Base-by-base conservation (phyloP, 768 basidiomycete species). In the Tulasnella sp. region DNA sequence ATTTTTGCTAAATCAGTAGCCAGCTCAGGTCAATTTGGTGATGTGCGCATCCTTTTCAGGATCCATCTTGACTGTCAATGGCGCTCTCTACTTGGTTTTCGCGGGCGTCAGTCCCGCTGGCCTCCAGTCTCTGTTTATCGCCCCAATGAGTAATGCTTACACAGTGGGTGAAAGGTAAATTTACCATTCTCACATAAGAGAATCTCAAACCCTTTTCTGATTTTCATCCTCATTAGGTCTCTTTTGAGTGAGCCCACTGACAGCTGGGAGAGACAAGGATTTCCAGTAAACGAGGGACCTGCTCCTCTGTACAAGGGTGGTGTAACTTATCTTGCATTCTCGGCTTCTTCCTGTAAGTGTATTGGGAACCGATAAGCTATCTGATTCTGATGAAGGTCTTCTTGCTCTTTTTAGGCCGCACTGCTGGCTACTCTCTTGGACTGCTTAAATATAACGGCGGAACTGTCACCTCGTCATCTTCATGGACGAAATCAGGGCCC, bases 141-240 rank as follows among this genome's bases (percentile, higher is more conserved):
- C 42, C n/a, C 42, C 42, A 12, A 44, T 44, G 42, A 44, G 27
- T 15, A 44, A 44, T 44, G 42, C 42, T 44, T 44, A 44, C 24
- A 44, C 42, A 5, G 27, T 44, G 16, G 42, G 42, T 9, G 42
- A 27, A 5, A 44, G 42, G 42, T 44, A 44, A 7, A 31, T 1
- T n/a, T n/a, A n/a, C n/a, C 42, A n/a, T n/a, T n/a, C n/a, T n/a
- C n/a, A n/a, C 24, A 5, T 25, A 6, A 7, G 42, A 12, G 27
- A n/a, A n/a, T n/a, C n/a, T n/a, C n/a, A n/a, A n/a, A n/a, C n/a
- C n/a, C n/a, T n/a, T n/a, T n/a, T n/a, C n/a, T n/a, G n/a, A n/a
- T n/a, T n/a, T n/a, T n/a, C n/a, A n/a, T n/a, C n/a, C n/a, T n/a
- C n/a, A 31, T 44, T 9, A 44, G 42, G 10, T 44, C 42, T 12